Evolutionary conservation across 441 rosid genomes (phyloP), one percentile per base, ranked within the genome.

Genomic region (Lepidium campestre): DNA sequence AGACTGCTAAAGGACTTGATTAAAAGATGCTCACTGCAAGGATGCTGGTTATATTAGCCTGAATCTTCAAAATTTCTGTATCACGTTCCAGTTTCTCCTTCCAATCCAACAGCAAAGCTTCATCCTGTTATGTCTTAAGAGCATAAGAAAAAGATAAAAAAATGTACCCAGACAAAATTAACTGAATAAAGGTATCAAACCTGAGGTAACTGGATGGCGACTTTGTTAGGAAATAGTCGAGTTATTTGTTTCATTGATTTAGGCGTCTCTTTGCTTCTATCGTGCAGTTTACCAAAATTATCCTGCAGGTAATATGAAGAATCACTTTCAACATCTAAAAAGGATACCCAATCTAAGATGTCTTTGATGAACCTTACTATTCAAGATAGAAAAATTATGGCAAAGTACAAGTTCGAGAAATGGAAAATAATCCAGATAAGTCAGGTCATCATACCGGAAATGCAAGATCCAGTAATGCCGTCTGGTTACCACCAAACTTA

Each of bases 121-220:
- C 99, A 62, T 92, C 99, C 98, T 95, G 80, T 65, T 29, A 81
- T 39, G 53, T 72, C 44, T 67, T 52, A 64, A 36, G 80, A 54
- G 71, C 67, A 66, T 75, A 57, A 79, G 68, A 41, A 40, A 53
- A 52, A 46, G 42, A 50, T 19, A 69, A 35, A 37, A 62, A 53
- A 22, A 56, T 7, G 34, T 23, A 37, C 37, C 3, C 10, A 55
- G 14, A 57, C 22, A 65, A 44, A 41, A 75, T 44, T 17, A 60
- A 29, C 59, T 14, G 39, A 50, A 50, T 44, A 13, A n/a, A 17
- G 53, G 65, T 20, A 46, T 56, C 50, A 40, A 7, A 94, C 99
- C 98, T 92, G 98, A 81, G 99, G 99, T 54, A 89, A 71, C 78
- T 95, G 99, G 77, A 95, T 83, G n/a, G 86, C 72, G 66, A 95